phyloP scores from a whole-genome alignment of 129 eudicot genomes.

The Escallonia herrerae region DNA sequence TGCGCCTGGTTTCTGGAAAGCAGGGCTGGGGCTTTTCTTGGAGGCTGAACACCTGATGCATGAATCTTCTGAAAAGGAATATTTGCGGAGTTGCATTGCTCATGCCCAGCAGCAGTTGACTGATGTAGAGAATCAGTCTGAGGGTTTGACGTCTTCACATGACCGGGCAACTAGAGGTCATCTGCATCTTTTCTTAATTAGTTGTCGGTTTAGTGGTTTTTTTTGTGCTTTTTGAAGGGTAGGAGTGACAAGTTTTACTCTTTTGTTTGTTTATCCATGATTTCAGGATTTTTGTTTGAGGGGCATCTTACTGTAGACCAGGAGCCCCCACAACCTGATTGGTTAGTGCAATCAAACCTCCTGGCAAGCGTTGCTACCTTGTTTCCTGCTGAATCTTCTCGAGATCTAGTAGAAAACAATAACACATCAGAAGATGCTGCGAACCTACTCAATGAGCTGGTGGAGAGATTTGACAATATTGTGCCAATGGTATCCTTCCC shows the following conservation, averaged over 20 bases:
- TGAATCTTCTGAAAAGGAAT: constrained; percentile 52
- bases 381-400: constrained; percentile 48
- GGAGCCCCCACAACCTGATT: constrained; percentile 93
- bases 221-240: background rate
- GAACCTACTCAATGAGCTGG: constrained; percentile 39
- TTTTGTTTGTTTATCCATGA: background rate
- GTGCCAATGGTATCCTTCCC: constrained; percentile 42
- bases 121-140: constrained; percentile 52
- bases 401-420: constrained; percentile 12
- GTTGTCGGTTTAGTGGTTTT: background rate
- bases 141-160: constrained; percentile 28
- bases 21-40: constrained; percentile 70
- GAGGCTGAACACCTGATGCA: constrained; percentile 53
- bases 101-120: constrained; percentile 53
- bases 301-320: constrained; percentile 94
- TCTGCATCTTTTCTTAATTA: background rate
- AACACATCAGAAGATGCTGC: constrained; percentile 29
- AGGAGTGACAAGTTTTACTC: background rate
- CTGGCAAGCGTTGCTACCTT: constrained; percentile 54
- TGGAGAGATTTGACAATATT: constrained; percentile 51
- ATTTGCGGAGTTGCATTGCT: constrained; percentile 51
- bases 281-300: constrained; percentile 78
- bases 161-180: constrained; percentile 45
- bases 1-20: constrained; percentile 73
- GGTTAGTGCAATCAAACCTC: constrained; percentile 75